A percentile compares a stretch with the other conserved stretches of the same genome.
These are phyloP conservation scores for Tulasnella sp. DNA, from an alignment of 768 basidiomycete genomes.

Conservation along the genomic window DNA sequence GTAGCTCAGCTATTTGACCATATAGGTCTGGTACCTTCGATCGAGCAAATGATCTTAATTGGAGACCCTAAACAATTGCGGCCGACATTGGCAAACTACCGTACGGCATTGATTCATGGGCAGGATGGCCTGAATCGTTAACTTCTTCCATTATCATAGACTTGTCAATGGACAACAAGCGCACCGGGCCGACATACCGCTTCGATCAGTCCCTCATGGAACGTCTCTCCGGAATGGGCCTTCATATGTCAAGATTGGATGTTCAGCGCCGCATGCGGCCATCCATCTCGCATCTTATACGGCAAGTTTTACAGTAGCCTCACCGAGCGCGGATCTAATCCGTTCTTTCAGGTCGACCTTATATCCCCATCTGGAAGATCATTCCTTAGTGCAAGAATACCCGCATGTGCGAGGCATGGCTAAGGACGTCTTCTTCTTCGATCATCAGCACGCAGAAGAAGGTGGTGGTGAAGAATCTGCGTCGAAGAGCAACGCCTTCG, in stretches of 20 bases:
- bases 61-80: slow-evolving; percentile 71
- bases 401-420: slow-evolving; percentile 50
- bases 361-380: slow-evolving; percentile 51
- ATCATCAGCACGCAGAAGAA: slow-evolving; percentile 51
- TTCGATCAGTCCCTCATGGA: slow-evolving; percentile 74
- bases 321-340: background rate
- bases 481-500: slow-evolving; percentile 56
- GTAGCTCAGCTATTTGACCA: slow-evolving; percentile 18
- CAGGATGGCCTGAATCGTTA: background rate
- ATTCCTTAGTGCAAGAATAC: slow-evolving; percentile 41
- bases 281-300: slow-evolving; percentile 48
- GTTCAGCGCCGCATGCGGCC: slow-evolving; percentile 72
- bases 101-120: background rate
- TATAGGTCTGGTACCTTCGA: slow-evolving; percentile 42
- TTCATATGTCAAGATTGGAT: slow-evolving; percentile 59
- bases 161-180: slow-evolving; percentile 56
- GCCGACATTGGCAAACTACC: slow-evolving; percentile 43
- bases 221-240: slow-evolving; percentile 43
- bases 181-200: slow-evolving; percentile 44
- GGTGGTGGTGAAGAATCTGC: slow-evolving; percentile 49
- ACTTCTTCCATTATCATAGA: slow-evolving; percentile 31
- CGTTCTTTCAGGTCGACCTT: slow-evolving; percentile 38
- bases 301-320: slow-evolving; percentile 28
- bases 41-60: slow-evolving; percentile 69
- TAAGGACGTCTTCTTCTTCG: slow-evolving; percentile 58